Evolutionary conservation across 179 eudicot species (phyloP).

Genomic region (Beta lomatogona): DNA sequence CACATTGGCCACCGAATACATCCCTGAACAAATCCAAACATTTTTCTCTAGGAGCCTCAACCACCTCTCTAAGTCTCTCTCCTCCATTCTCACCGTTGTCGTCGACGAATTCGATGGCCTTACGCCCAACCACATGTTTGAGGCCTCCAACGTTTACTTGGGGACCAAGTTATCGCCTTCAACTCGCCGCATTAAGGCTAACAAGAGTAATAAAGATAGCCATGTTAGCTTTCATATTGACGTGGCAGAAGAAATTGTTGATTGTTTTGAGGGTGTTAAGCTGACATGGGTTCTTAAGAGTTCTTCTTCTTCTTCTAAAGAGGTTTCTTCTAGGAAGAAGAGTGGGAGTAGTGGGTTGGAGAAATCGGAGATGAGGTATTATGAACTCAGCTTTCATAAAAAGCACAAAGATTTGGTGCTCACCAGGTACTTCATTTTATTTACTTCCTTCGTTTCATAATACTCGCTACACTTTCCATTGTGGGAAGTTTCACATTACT

Average conservation of each 20-base stretch:
- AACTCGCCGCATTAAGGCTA: constrained; percentile 21
- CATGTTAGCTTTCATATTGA: constrained; percentile 19
- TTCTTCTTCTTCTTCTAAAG: too few relatives aligned
- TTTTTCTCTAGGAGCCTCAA: constrained; percentile 13
- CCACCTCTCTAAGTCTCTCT: constrained; percentile 12
- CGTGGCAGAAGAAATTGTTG: constrained; percentile 26
- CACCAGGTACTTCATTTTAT: too few relatives aligned
- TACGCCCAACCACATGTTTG: constrained; percentile 33
- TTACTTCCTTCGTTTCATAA: too few relatives aligned
- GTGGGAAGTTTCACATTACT: too few relatives aligned
- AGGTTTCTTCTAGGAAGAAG: too few relatives aligned
- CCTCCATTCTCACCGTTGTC: constrained; percentile 22
- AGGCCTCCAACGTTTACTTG: constrained; percentile 25
- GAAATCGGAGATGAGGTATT: too few relatives aligned
- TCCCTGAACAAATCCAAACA: constrained; percentile 26
- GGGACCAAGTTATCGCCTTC: constrained; percentile 22
- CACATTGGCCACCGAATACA: constrained; percentile 19
- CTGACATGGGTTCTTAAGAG: constrained; percentile 29
- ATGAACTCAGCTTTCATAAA: too few relatives aligned
- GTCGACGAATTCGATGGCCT: constrained; percentile 32
- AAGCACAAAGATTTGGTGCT: too few relatives aligned
- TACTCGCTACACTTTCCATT: too few relatives aligned
- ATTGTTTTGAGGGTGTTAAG: constrained; percentile 26
- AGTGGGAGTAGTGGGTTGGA: too few relatives aligned
- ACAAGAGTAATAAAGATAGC: constrained; percentile 23